Evolutionary conservation across 2,329 filamentous ascomycete species (phyloP).

Genomic region (Penicillium crustosum): DNA sequence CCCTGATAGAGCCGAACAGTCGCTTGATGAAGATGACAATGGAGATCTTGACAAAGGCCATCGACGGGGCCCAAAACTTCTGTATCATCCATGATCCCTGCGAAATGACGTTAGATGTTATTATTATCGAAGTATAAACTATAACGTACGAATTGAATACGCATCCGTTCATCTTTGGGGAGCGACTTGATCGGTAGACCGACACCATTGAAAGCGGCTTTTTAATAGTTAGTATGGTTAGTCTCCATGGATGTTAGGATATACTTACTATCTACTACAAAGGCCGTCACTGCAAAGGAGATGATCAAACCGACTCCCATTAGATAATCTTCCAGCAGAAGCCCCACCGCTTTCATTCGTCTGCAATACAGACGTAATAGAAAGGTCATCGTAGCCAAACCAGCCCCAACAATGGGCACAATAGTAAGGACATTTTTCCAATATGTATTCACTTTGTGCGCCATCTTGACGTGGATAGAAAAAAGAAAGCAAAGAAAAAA

Average conservation of each 20-base stretch:
- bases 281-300: slow-evolving; percentile 17
- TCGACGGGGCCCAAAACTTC: slow-evolving; percentile 22
- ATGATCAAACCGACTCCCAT: slow-evolving; percentile 18
- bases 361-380: slow-evolving; percentile 18
- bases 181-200: not conserved
- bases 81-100: slow-evolving; percentile 18
- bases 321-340: slow-evolving; percentile 17
- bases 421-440: slow-evolving; percentile 19
- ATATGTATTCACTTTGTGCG: not conserved
- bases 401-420: slow-evolving; percentile 16
- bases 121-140: not conserved
- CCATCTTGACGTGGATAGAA: not conserved
- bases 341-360: slow-evolving; percentile 1
- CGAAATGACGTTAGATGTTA: not conserved
- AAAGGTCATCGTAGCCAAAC: slow-evolving; percentile 17
- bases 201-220: slow-evolving; percentile 17
- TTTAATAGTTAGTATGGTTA: not conserved
- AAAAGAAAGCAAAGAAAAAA: not conserved
- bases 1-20: slow-evolving; percentile 10
- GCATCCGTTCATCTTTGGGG: not conserved
- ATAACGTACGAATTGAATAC: not conserved
- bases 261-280: slow-evolving; percentile 12
- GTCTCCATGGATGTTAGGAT: not conserved
- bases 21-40: slow-evolving; percentile 21
- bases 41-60: slow-evolving; percentile 22